Evolutionary conservation across 2,329 filamentous ascomycete genomes (phyloP), one percentile per base, ranked within the genome.

Genomic region (Aspergillus chevalieri): DNA sequence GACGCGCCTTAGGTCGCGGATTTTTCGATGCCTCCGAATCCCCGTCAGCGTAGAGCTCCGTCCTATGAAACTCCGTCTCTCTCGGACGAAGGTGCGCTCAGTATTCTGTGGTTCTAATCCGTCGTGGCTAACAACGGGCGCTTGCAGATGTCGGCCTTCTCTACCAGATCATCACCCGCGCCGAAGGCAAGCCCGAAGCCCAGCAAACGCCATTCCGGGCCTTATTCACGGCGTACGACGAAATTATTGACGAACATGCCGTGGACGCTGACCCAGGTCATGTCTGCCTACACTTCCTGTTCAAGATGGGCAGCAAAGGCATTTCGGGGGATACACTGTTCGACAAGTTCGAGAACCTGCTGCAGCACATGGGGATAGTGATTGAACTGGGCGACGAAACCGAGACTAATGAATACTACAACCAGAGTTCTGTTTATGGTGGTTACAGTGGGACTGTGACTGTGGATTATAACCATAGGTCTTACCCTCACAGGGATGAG

Each of bases 201-300:
- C 80, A 86, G 58, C 78, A 80, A 48, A 76, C 86, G 19, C 84
- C 87, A 3, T 89, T 86, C 50, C 83, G 84, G 62, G 88, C 89
- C 8, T 78, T 95, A 15, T 94, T 94, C 69, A 78, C 79, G 47
- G 88, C 89, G 26, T 94, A 94, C 65, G 86, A 93, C 63, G 77
- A 81, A 49, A 78, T 91, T 39, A 79, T 95, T n/a, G 81, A 80
- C 4, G 75, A 82, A 56, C 75, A 87, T 72, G 85, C 83, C 48
- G 74, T 89, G 55, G 79, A 88, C 51, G 78, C 82, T n/a, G 83
- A 87, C 59, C 78, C 86, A 57, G 87, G 91, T 61, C 83, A 84
- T 58, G 82, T 86, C 57, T 85, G 90, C 61, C 83, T 89, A 56
- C 82, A 85, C 54, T 84, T 94, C 60, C 72, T 95, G 49, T 88